These are phyloP conservation scores for Phalaenopsis equestris DNA, from an alignment of 106 monocot genomes.

Conservation along the genomic window DNA sequence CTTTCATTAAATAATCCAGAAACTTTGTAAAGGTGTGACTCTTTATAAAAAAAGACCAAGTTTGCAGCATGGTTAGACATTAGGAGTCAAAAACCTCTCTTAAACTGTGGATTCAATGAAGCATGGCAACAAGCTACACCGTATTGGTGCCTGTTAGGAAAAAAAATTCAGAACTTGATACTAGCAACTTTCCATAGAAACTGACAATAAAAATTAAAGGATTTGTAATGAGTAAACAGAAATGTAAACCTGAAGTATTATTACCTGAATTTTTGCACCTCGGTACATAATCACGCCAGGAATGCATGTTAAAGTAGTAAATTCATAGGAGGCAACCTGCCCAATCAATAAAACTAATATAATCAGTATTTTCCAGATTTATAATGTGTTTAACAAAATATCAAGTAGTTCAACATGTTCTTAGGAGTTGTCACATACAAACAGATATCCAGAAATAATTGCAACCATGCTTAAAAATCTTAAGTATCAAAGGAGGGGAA, in stretches of 20 bases:
- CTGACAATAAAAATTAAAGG: background rate
- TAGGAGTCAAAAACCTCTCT: too few species aligned
- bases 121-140: background rate
- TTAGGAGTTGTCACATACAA: background rate
- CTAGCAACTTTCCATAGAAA: background rate
- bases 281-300: constrained; percentile 89
- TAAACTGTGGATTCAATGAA: background rate
- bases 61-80: background rate
- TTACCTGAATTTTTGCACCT: constrained; percentile 98
- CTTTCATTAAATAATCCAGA: background rate
- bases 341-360: constrained; percentile 12
- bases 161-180: background rate
- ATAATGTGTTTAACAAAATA: background rate
- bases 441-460: background rate
- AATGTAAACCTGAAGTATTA: background rate
- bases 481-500: background rate
- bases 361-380: background rate
- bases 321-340: constrained; percentile 99
- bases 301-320: constrained; percentile 96
- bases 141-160: background rate
- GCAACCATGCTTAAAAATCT: background rate
- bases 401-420: background rate
- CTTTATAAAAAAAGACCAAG: background rate
- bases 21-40: background rate
- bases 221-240: background rate